Evolutionary conservation across 1,139 yeast genomes (phyloP), one percentile per base, ranked within the genome.

Genomic region (Suhomyces yuchorum): DNA sequence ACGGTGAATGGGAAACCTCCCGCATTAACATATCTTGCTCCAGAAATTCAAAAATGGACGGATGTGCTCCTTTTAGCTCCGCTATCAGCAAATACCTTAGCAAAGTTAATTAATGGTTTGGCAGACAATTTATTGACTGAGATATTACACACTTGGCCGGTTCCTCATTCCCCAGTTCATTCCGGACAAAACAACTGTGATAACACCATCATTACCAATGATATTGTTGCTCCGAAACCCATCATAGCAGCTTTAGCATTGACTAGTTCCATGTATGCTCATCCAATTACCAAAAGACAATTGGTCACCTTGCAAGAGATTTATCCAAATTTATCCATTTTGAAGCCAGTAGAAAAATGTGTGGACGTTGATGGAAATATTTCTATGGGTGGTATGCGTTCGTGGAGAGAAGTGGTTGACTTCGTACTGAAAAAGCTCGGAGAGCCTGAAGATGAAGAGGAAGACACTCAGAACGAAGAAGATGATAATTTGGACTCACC

Each of bases 1-100:
- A 17, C 32, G 8, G 37, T 38, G 1, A 28, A n/a, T 8, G 37
- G 30, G 11, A 47, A 41, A n/a, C 38, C 40, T 4, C 26, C 43
- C 1, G 14, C 22, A 12, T 40, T 23, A 11, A 40, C 37, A 7
- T 38, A 42, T 19, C 40, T 43, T 37, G 46, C 47, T 2, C 63
- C 58, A 39, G 61, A 65, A 8, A 53, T 66, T 35, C 67, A 60
- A 42, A 55, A 56, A 49, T 66, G 70, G 70, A 62, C 70, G 4
- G 68, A 71, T 52, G 69, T 71, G 3, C 63, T 70, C 43, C 62
- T 71, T 38, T 57, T 67, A 18, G 67, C 68, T 1, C 70, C 70
- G 2, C 51, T 66, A 24, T 60, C 66, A 18, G 70, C 70, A 11
- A 66, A 66, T 45, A 59, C 69, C 12, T 53, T 66, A 58, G 68